Base-by-base conservation (phyloP, 306 rosid species). In the Delonix regia region DNA sequence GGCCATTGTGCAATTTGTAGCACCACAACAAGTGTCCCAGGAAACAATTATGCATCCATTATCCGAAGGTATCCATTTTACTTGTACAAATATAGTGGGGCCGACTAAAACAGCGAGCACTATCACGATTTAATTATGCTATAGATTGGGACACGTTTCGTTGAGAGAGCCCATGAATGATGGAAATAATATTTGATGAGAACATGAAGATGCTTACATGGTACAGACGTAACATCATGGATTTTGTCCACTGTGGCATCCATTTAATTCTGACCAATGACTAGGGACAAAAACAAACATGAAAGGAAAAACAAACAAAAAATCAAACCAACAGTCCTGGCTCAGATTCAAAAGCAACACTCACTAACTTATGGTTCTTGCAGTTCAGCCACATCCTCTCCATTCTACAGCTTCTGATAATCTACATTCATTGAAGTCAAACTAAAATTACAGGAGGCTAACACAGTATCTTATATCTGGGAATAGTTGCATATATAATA, bases 381-480 rank as follows among this genome's bases (percentile, higher is more conserved):
- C 64, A 79, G 84, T 71, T 71, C 91, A 78, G 89, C 86, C 56
- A 77, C 93, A 71, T 71, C 84, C 76, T 86, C 78, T 79, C 93
- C 90, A 77, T 87, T 89, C 96, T 87, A 82, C 88, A 36, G 77
- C 89, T 83, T 83, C 91, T 78, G 84, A 82, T 75, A 63, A 89
- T 92, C 94, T 87, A 83, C 93, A 82, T 81, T 83, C 48, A 72
- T 81, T 79, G 68, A 90, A 90, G 79, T 74, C 80, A 80, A 78
- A 69, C 12, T 41, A 80, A 77, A 73, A 78, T 80, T 78, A 81
- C 85, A 71, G 52, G 71, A 68, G 48, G 78, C 72, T 78, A 41
- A 81, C 44, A 62, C 38, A 65, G 39, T 74, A n/a, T n/a, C n/a
- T n/a, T n/a, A n/a, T n/a, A 22, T 64, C 71, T 34, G 30, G 45